Percentiles rank a stretch among this genome's conserved stretches.
These are phyloP conservation scores for Paraconiothyrium sp. DNA, from an alignment of 2,329 filamentous ascomycete genomes.

Conservation along the genomic window DNA sequence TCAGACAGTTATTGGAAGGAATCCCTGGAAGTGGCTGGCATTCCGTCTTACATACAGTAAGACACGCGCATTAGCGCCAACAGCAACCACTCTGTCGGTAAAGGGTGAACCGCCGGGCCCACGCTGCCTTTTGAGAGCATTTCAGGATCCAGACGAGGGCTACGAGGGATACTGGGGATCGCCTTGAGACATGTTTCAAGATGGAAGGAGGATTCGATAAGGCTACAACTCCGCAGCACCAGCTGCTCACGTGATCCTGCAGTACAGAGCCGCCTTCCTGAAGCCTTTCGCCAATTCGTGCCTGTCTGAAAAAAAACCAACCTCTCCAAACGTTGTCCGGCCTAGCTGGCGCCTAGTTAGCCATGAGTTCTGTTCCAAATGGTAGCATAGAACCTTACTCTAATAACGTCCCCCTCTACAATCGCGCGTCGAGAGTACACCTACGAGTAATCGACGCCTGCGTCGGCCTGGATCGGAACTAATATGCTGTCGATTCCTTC, in stretches of 20 bases:
- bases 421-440: background rate
- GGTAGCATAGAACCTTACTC: background rate
- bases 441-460: slow-evolving; percentile 12
- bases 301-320: background rate
- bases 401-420: background rate
- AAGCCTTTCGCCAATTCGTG: background rate
- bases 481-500: background rate
- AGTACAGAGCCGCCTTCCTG: background rate
- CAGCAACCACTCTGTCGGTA: background rate
- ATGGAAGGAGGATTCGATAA: background rate
- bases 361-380: too few species aligned
- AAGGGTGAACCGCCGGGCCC: background rate
- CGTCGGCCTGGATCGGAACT: slow-evolving; percentile 13
- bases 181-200: background rate
- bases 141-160: background rate
- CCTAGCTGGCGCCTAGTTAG: background rate
- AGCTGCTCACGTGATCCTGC: background rate
- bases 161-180: background rate
- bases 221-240: background rate
- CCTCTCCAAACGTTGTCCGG: background rate
- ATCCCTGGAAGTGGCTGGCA: background rate
- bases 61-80: slow-evolving; percentile 1
- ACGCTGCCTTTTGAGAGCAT: too few species aligned
- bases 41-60: background rate
- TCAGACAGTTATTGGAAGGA: background rate